These are phyloP conservation scores for Stipa capillata DNA, from an alignment of 176 grass and related monocot species.

Conservation along the genomic window DNA sequence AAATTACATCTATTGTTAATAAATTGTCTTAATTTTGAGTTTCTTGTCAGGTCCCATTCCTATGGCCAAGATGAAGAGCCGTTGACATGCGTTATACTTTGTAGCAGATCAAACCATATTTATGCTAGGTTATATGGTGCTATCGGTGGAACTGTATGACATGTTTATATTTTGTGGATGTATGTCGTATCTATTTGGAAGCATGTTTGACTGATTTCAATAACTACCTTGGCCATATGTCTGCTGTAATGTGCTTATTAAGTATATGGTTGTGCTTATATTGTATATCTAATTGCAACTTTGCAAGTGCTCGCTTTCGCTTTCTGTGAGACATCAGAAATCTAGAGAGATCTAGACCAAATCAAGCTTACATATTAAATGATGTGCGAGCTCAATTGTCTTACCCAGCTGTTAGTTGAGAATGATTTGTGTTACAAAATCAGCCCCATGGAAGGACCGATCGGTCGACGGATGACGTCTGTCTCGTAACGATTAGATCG, in stretches of 20 bases:
- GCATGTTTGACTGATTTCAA: slow-evolving; percentile 19
- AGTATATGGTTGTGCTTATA: slow-evolving; percentile 15
- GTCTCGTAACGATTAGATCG: too few species aligned
- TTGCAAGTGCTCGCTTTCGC: background rate
- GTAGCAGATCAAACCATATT: background rate
- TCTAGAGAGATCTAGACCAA: slow-evolving; percentile 23
- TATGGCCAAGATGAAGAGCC: slow-evolving; percentile 19
- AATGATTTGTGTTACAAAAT: background rate
- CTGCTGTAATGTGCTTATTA: slow-evolving; percentile 12
- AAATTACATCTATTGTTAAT: background rate
- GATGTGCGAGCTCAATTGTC: background rate
- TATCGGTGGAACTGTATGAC: slow-evolving; percentile 9
- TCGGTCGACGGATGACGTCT: too few species aligned
- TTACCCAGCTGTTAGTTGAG: background rate
- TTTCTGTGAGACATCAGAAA: slow-evolving; percentile 22
- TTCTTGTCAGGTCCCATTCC: slow-evolving; percentile 8
- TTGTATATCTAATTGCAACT: background rate
- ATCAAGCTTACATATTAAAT: background rate
- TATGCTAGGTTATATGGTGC: slow-evolving; percentile 21
- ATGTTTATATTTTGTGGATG: slow-evolving; percentile 23
- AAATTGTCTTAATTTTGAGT: background rate
- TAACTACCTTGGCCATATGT: slow-evolving; percentile 31
- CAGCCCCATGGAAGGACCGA: too few species aligned
- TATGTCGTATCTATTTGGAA: too few species aligned
- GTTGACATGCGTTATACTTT: background rate